phyloP scores from a whole-genome alignment of 2,329 filamentous ascomycete species.

The Scleromitrula shiraiana region DNA sequence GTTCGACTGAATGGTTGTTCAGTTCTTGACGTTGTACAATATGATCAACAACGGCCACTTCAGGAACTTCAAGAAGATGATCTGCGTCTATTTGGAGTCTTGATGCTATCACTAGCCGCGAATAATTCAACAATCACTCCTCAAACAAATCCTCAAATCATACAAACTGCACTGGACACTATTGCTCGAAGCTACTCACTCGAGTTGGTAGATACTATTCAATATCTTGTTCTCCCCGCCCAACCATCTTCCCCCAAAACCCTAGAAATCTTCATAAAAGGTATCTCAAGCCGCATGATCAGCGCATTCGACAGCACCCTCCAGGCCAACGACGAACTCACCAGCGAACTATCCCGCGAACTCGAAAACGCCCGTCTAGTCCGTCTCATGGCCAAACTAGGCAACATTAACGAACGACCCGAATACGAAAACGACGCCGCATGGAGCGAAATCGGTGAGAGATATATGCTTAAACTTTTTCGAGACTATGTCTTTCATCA shows the following conservation, averaged over 20 bases:
- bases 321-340: constrained; percentile 70
- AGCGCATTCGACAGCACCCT: constrained; percentile 68
- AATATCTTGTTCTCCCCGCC: constrained; percentile 70
- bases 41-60: constrained; percentile 60
- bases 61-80: constrained; percentile 82
- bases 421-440: constrained; percentile 69
- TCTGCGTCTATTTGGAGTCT: constrained; percentile 71
- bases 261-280: constrained; percentile 70
- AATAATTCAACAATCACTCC: constrained; percentile 43
- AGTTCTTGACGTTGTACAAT: constrained; percentile 82
- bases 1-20: constrained; percentile 82
- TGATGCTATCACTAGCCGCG: constrained; percentile 76
- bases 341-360: constrained; percentile 65
- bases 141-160: constrained; percentile 32
- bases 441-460: constrained; percentile 90
- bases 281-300: constrained; percentile 71
- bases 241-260: constrained; percentile 53
- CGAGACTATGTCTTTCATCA: constrained; percentile 97
- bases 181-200: constrained; percentile 68
- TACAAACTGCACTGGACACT: constrained; percentile 66
- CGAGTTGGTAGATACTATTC: constrained; percentile 69
- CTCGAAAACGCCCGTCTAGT: constrained; percentile 84
- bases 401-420: constrained; percentile 79
- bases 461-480: constrained; percentile 90
- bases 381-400: constrained; percentile 73